Evolutionary conservation across 768 basidiomycete species (phyloP).

Genomic region (Cytidiella melzeri): DNA sequence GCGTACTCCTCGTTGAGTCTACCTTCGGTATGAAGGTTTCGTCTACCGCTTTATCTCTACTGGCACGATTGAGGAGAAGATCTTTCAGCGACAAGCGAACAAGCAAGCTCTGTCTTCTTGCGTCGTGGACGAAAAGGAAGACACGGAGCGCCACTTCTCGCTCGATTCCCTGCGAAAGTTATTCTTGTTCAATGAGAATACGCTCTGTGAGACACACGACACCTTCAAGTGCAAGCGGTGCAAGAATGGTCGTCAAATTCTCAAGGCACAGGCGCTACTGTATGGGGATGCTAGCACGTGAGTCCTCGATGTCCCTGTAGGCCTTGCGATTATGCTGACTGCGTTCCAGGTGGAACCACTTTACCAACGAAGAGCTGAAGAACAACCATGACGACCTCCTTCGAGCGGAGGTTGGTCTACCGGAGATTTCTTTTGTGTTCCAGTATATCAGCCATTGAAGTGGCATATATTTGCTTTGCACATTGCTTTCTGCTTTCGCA

Average conservation of each 20-base stretch:
- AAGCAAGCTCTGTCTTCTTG: slow-evolving; percentile 96
- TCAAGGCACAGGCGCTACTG: slow-evolving; percentile 79
- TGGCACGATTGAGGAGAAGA: slow-evolving; percentile 98
- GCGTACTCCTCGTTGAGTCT: not conserved
- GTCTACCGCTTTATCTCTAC: slow-evolving; percentile 98
- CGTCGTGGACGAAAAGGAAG: slow-evolving; percentile 97
- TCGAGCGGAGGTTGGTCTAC: slow-evolving; percentile 77
- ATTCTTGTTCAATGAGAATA: slow-evolving; percentile 85
- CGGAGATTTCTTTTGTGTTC: slow-evolving; percentile 91
- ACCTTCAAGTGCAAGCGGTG: slow-evolving; percentile 97
- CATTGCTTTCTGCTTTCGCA: not conserved
- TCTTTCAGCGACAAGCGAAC: slow-evolving; percentile 94
- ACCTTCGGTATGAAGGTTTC: slow-evolving; percentile 85
- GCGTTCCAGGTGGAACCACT: slow-evolving; percentile 87
- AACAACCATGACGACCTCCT: slow-evolving; percentile 94
- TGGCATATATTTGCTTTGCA: not conserved
- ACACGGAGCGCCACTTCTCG: slow-evolving; percentile 93
- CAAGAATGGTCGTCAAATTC: slow-evolving; percentile 74
- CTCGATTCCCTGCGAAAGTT: slow-evolving; percentile 82
- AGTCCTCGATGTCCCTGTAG: too few species aligned
- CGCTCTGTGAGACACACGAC: slow-evolving; percentile 91
- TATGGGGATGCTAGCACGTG: slow-evolving; percentile 98
- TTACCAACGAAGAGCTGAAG: slow-evolving; percentile 80
- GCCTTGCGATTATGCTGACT: too few species aligned
- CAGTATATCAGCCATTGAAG: slow-evolving; percentile 87